Evolutionary conservation across 2,329 filamentous ascomycete genomes (phyloP), one percentile per base, ranked within the genome.

Genomic region (Epichloe brachyelytri): DNA sequence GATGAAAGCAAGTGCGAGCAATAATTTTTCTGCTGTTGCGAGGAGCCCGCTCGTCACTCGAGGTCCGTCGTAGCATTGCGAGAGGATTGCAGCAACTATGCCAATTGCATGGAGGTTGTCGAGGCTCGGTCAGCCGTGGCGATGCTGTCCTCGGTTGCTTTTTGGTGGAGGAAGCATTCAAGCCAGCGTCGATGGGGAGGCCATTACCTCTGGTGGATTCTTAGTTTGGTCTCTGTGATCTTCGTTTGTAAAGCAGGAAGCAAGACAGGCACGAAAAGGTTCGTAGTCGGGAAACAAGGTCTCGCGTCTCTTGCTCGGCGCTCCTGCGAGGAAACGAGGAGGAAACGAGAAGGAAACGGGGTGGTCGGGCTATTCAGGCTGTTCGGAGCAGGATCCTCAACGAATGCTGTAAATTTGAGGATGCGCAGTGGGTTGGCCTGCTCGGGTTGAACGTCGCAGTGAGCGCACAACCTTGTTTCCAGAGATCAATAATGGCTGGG

Each of bases 31-130:
- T 74, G 69, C 54, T 67, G 66, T 30, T 44, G 52, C 56, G 66
- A 66, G 63, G 67, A 63, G 71, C 70, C 69, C 72, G 69, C 63
- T 71, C 74, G 68, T 77, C 75, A 70, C 76, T 77, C 62, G 75
- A 74, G 66, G 79, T 79, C 73, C 79, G 78, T 77, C 77, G 80
- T 73, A 78, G 72, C 79, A 83, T 85, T 55, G 60, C 59, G 60
- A 36, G 46, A 43, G 40, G 33, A 46, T 43, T 40, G 30, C 22
- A 12, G 38, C 22, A 12, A 33, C 33, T 48, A 40, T 17, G n/a
- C 44, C 46, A 45, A 44, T 47, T 17, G 52, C 52, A 54, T 54
- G 38, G 22, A 49, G 30, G 26, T 34, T n/a, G 22, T 45, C 20
- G 22, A 40, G 48, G 48, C 36, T 34, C 17, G 15, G 36, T 20